phyloP scores from a whole-genome alignment of 1,139 yeast species.

The Geotrichum siamense region DNA sequence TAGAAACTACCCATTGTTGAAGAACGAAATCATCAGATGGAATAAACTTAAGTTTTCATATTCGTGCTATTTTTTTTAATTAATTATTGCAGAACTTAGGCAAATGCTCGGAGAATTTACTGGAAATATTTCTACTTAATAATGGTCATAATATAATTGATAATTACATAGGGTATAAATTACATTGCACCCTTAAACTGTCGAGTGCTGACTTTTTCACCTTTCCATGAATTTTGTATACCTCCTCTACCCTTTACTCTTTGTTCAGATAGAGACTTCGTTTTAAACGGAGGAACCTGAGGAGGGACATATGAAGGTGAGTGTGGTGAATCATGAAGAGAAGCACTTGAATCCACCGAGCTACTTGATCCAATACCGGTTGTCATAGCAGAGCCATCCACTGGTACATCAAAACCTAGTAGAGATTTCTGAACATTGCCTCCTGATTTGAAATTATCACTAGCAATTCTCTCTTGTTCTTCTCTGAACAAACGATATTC shows the following conservation, averaged over 20 bases:
- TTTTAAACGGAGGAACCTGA: not conserved
- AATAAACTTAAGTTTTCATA: no score
- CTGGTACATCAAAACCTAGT: slow-evolving; percentile 5
- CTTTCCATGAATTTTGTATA: slow-evolving; percentile 27
- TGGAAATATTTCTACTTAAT: no score
- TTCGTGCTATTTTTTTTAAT: no score
- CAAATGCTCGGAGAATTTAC: no score
- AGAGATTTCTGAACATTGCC: slow-evolving; percentile 4
- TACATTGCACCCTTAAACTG: slow-evolving; percentile 9
- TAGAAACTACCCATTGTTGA: no score
- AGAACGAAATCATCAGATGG: no score
- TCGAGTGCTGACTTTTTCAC: slow-evolving; percentile 3
- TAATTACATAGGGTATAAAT: no score
- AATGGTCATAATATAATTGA: no score
- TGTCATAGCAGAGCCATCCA: not conserved
- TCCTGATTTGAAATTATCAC: not conserved
- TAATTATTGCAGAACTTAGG: no score
- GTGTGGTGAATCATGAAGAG: not conserved
- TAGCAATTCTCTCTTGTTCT: slow-evolving; percentile 1
- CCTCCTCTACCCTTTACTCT: slow-evolving; percentile 34
- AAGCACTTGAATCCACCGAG: not conserved
- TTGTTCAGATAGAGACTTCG: not conserved
- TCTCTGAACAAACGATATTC: not conserved
- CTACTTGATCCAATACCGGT: not conserved
- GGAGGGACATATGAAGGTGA: not conserved